A percentile compares a stretch with the other conserved stretches of the same genome.
Evolutionary conservation across 2,329 filamentous ascomycete genomes (phyloP).

Genomic region (Aspergillus sojae): DNA sequence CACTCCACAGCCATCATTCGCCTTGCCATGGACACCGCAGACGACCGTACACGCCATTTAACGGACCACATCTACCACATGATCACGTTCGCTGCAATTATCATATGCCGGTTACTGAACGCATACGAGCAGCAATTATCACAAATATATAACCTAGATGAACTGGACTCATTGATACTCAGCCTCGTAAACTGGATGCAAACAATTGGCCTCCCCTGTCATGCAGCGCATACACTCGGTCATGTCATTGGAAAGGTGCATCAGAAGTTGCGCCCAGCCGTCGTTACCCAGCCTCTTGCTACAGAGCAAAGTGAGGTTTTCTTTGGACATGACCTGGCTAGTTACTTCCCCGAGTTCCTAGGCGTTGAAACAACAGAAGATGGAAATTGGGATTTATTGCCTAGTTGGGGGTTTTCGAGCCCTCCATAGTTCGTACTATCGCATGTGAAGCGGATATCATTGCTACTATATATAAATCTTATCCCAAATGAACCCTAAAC

Average conservation of each 20-base stretch:
- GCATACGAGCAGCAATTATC: slow-evolving; percentile 40
- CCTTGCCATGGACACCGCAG: slow-evolving; percentile 47
- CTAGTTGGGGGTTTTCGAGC: slow-evolving; percentile 30
- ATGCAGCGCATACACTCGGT: slow-evolving; percentile 46
- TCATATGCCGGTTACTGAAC: slow-evolving; percentile 38
- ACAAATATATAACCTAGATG: slow-evolving; percentile 32
- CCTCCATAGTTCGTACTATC: not conserved
- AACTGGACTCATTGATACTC: slow-evolving; percentile 38
- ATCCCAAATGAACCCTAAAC: not conserved
- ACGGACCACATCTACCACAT: slow-evolving; percentile 54
- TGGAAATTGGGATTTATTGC: slow-evolving; percentile 32
- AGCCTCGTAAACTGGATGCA: slow-evolving; percentile 45
- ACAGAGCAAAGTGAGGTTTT: not conserved
- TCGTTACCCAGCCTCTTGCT: not conserved
- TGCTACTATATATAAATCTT: not conserved
- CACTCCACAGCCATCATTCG: slow-evolving; percentile 45
- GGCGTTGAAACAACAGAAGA: slow-evolving; percentile 31
- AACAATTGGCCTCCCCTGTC: slow-evolving; percentile 46
- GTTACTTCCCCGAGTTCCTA: slow-evolving; percentile 37
- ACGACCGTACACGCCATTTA: slow-evolving; percentile 48
- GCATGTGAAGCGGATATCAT: not conserved
- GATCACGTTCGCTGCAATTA: slow-evolving; percentile 47
- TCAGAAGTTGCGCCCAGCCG: slow-evolving; percentile 36
- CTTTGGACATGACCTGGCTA: slow-evolving; percentile 24
- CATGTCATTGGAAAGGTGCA: slow-evolving; percentile 38